A percentile compares a stretch with the other conserved stretches of the same genome.
Evolutionary conservation across 257 asterid genomes (phyloP).

Genomic region (Nicotiana tomentosiformis): DNA sequence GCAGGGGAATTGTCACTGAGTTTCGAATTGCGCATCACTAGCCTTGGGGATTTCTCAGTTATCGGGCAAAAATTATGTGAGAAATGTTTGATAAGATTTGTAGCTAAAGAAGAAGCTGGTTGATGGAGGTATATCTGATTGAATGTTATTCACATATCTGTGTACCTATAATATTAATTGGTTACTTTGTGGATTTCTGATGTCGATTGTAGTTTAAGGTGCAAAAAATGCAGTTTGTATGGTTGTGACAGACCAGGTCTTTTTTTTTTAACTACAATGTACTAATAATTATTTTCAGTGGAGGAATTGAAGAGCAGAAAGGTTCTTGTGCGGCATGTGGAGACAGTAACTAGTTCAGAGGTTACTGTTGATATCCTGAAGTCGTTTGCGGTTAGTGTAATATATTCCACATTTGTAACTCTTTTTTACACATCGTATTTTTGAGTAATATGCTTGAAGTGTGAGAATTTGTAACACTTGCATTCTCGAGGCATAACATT

Average conservation of each 20-base stretch:
- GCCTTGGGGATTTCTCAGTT: too few species aligned
- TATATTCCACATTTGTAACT: not conserved
- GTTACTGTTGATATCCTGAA: slow-evolving; percentile 57
- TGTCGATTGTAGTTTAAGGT: not conserved
- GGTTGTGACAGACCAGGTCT: not conserved
- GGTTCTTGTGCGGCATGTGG: slow-evolving; percentile 73
- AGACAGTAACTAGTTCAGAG: slow-evolving; percentile 60
- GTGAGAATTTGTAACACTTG: not conserved
- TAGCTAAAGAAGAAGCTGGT: not conserved
- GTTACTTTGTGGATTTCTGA: not conserved
- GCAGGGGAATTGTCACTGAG: too few species aligned
- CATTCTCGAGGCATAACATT: not conserved
- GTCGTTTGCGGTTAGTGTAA: slow-evolving; percentile 58
- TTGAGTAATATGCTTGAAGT: not conserved
- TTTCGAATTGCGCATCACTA: too few species aligned
- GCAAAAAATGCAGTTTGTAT: not conserved
- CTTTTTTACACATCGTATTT: not conserved
- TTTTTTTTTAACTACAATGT: not conserved
- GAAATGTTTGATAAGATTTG: not conserved
- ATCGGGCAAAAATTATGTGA: too few species aligned
- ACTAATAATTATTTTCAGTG: slow-evolving; percentile 29
- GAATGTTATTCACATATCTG: not conserved
- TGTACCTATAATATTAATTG: not conserved
- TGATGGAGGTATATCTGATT: not conserved
- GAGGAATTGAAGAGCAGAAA: slow-evolving; percentile 56